Conservation (phyloP, 2,329 filamentous ascomycete species). For the Talaromyces islandicus region DNA sequence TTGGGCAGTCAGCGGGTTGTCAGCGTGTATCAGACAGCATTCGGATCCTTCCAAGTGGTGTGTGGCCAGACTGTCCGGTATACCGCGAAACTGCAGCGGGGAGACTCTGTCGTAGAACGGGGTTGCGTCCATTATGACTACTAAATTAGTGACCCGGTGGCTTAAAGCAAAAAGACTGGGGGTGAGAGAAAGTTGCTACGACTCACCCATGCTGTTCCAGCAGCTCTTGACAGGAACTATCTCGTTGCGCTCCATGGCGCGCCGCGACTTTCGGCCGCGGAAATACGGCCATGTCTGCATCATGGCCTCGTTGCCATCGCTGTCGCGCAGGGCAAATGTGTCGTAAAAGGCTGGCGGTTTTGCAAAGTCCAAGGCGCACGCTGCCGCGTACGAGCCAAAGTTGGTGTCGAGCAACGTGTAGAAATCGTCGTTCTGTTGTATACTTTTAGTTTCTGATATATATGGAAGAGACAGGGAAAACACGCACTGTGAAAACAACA, state of each 20-base stretch:
- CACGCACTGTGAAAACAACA: slow-evolving; percentile 38
- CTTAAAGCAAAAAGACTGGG: too few relatives aligned
- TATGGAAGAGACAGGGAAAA: background rate
- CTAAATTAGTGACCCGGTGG: background rate
- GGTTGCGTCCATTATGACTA: slow-evolving; percentile 9
- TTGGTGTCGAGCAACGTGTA: slow-evolving; percentile 55
- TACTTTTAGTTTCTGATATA: background rate
- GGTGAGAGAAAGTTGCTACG: too few relatives aligned
- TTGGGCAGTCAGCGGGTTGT: slow-evolving; percentile 50
- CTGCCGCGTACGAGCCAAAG: slow-evolving; percentile 55
- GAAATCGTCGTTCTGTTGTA: slow-evolving; percentile 31
- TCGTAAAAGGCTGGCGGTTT: slow-evolving; percentile 66
- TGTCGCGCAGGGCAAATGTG: slow-evolving; percentile 65
- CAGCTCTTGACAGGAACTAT: slow-evolving; percentile 57
- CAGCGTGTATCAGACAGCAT: slow-evolving; percentile 61
- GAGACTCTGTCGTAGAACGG: slow-evolving; percentile 16
- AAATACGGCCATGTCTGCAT: slow-evolving; percentile 66
- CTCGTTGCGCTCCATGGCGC: slow-evolving; percentile 48
- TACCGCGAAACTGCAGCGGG: slow-evolving; percentile 45
- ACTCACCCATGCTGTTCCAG: slow-evolving; percentile 58
- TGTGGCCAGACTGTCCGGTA: slow-evolving; percentile 47
- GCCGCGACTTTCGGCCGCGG: slow-evolving; percentile 41
- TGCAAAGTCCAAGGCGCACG: slow-evolving; percentile 66
- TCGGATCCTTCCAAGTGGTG: slow-evolving; percentile 54
- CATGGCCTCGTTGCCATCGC: slow-evolving; percentile 57